Conservation (phyloP, 495 filamentous ascomycete genomes). For the Hypoxylon subgilvum region DNA sequence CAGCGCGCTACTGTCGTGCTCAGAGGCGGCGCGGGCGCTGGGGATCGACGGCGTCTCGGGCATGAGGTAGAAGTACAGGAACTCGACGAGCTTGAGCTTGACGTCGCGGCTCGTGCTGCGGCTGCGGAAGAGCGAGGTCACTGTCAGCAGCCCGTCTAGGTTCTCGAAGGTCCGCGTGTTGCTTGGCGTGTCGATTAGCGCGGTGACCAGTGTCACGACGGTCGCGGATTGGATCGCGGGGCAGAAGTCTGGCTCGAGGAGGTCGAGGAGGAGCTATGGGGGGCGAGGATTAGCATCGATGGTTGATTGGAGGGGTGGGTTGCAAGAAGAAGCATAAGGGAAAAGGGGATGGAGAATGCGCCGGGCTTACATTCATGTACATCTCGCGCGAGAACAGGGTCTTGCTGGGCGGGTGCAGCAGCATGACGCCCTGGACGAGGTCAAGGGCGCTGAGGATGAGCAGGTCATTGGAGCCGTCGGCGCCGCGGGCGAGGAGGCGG, state of each 20-base stretch:
- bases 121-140: conserved; percentile 92
- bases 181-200: conserved; percentile 77
- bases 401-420: conserved; percentile 92
- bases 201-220: conserved; percentile 85
- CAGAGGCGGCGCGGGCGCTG: conserved; percentile 44
- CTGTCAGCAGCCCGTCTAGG: conserved; percentile 88
- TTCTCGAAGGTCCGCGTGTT: conserved; percentile 91
- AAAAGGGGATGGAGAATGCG: neutral
- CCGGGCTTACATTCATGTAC: conserved; percentile 80
- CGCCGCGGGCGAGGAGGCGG: conserved; percentile 78
- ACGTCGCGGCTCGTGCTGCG: conserved; percentile 82
- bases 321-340: neutral
- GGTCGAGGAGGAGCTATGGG: conserved; percentile 78
- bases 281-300: neutral
- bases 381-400: conserved; percentile 85
- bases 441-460: conserved; percentile 88
- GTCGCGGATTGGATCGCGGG: conserved; percentile 89
- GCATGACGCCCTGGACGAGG: conserved; percentile 85
- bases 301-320: neutral
- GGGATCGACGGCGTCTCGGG: conserved; percentile 74
- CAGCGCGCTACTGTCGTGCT: conserved; percentile 24
- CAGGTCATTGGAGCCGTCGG: conserved; percentile 82
- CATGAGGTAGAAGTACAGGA: conserved; percentile 98
- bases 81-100: conserved; percentile 91
- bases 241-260: conserved; percentile 90